Evolutionary conservation across 306 rosid genomes (phyloP).

Genomic region (Erythrophleum fordii): DNA sequence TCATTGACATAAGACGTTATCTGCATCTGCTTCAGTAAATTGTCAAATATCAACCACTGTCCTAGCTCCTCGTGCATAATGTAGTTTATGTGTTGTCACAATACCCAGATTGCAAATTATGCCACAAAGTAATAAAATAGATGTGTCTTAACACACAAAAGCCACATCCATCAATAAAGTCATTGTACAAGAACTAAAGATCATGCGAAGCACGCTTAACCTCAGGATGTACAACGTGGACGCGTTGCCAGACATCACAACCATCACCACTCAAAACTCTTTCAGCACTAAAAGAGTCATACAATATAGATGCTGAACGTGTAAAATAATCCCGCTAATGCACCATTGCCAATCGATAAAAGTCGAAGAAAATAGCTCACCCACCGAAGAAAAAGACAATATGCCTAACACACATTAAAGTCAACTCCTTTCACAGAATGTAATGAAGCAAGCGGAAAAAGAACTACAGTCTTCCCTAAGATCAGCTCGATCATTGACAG

Average conservation of each 20-base stretch:
- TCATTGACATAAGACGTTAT: neutral
- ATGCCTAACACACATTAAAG: slow-evolving; percentile 37
- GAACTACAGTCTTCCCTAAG: neutral
- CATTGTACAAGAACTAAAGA: slow-evolving; percentile 28
- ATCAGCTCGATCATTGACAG: slow-evolving; percentile 42
- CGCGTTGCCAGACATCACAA: slow-evolving; percentile 34
- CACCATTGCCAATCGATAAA: slow-evolving; percentile 26
- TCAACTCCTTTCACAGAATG: slow-evolving; percentile 37
- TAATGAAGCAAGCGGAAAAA: slow-evolving; percentile 17
- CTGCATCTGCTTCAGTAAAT: neutral
- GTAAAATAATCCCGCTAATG: slow-evolving; percentile 31
- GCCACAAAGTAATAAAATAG: neutral
- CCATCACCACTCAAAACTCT: slow-evolving; percentile 17
- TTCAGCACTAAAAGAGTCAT: slow-evolving; percentile 9
- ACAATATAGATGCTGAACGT: neutral
- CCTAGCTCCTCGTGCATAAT: neutral
- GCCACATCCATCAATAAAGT: neutral
- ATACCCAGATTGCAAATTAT: neutral
- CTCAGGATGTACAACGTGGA: neutral
- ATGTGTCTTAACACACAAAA: slow-evolving; percentile 14
- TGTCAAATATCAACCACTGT: slow-evolving; percentile 12
- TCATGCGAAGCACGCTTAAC: slow-evolving; percentile 16
- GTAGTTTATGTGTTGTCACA: neutral
- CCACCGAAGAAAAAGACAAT: neutral
- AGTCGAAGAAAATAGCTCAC: slow-evolving; percentile 25